phyloP scores from a whole-genome alignment of 495 filamentous ascomycete genomes.

The Aspergillus ellipticus region DNA sequence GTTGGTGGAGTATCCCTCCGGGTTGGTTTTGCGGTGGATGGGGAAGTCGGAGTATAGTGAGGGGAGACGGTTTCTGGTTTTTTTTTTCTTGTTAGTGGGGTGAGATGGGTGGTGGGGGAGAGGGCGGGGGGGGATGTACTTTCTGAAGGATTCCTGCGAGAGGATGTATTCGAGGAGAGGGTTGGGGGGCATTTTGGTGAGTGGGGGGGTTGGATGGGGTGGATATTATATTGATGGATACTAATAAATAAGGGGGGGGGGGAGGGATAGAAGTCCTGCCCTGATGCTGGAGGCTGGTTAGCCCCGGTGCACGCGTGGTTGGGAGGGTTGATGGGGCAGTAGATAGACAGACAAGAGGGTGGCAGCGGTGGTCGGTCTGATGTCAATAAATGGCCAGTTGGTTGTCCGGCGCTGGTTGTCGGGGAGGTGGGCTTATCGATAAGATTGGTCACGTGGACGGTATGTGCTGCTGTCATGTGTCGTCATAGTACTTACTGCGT shows the following conservation, averaged over 20 bases:
- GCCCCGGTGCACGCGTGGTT: not conserved
- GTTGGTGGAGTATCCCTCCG: conserved; percentile 87
- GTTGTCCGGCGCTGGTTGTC: conserved; percentile 1
- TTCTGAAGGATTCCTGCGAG: conserved; percentile 60
- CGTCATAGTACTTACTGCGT: too few relatives aligned
- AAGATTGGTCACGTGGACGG: conserved; percentile 9
- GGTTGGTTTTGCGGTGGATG: conserved; percentile 73
- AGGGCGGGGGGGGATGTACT: conserved; percentile 34
- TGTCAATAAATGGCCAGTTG: conserved; percentile 6
- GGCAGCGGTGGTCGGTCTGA: not conserved
- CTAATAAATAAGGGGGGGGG: too few relatives aligned
- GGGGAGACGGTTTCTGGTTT: conserved; percentile 71
- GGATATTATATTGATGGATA: not conserved
- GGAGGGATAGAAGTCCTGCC: not conserved
- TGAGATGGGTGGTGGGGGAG: not conserved
- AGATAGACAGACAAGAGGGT: too few relatives aligned
- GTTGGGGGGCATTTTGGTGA: conserved; percentile 46
- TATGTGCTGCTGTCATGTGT: too few relatives aligned
- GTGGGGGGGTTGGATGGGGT: not conserved
- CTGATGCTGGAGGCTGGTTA: not conserved
- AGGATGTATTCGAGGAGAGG: conserved; percentile 59
- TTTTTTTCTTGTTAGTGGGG: not conserved
- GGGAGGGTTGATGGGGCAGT: too few relatives aligned
- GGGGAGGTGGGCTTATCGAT: conserved; percentile 13
- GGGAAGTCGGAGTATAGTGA: conserved; percentile 94